phyloP scores from a whole-genome alignment of 345 rosid species.

The Hypericum perforatum region DNA sequence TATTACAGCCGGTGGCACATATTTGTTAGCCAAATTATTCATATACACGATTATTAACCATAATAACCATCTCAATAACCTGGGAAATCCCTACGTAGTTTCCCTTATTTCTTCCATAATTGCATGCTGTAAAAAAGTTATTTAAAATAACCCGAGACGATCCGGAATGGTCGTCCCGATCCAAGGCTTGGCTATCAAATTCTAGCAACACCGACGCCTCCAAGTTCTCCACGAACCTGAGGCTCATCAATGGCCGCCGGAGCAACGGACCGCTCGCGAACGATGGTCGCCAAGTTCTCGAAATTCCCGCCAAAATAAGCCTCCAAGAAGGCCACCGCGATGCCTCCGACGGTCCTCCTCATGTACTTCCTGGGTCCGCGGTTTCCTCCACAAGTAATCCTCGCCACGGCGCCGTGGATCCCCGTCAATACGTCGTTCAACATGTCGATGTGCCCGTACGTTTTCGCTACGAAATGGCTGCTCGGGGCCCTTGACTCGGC shows the following conservation, averaged over 20 bases:
- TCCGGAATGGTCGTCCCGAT: too few species aligned
- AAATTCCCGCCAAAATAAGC: conserved; percentile 11
- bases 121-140: too few species aligned
- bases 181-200: too few species aligned
- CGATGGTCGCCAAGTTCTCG: conserved; percentile 11
- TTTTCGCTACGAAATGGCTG: conserved; percentile 21
- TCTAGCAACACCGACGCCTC: too few species aligned
- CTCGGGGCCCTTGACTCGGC: conserved; percentile 23
- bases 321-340: conserved; percentile 30
- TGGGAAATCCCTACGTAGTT: too few species aligned
- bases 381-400: conserved; percentile 15
- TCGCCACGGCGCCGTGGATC: background rate
- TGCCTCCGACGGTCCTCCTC: conserved; percentile 32
- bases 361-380: conserved; percentile 11
- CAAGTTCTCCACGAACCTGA: too few species aligned
- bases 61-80: too few species aligned
- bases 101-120: too few species aligned
- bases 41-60: too few species aligned
- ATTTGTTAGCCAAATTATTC: too few species aligned
- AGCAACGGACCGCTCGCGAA: conserved; percentile 17
- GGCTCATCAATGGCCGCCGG: conserved; percentile 17
- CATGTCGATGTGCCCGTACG: conserved; percentile 39
- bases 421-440: conserved; percentile 19
- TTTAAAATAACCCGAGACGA: too few species aligned
- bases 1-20: too few species aligned